Evolutionary conservation across 108 stramenopile genomes (phyloP).

Genomic region (Conticribra weissflogii): DNA sequence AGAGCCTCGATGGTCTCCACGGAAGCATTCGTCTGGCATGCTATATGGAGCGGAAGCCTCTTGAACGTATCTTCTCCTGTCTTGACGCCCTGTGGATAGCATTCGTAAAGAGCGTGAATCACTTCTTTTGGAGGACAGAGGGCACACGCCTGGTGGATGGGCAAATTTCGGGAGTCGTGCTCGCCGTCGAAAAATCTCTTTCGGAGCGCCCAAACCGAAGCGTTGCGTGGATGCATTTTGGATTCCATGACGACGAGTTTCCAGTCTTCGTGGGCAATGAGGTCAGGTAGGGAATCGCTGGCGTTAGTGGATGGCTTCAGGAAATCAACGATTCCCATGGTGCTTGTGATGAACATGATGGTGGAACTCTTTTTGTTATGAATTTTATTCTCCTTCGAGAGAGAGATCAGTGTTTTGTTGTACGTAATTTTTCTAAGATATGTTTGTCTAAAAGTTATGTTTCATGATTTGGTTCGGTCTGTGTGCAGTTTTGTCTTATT

Average conservation of each 20-base stretch:
- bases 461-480: too few relatives aligned
- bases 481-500: too few relatives aligned
- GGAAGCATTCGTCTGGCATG: conserved; percentile 73
- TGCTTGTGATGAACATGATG: not conserved
- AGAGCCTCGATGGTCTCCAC: conserved; percentile 54
- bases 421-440: too few relatives aligned
- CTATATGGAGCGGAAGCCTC: conserved; percentile 72
- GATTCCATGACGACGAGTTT: conserved; percentile 23
- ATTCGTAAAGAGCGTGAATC: conserved; percentile 53
- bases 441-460: too few relatives aligned
- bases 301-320: not conserved
- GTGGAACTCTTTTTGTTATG: too few relatives aligned
- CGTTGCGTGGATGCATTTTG: conserved; percentile 11
- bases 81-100: conserved; percentile 56
- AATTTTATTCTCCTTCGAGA: too few relatives aligned
- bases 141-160: conserved; percentile 69
- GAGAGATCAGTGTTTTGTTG: too few relatives aligned
- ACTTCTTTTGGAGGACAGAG: conserved; percentile 35
- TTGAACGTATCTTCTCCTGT: conserved; percentile 64
- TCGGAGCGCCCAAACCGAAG: conserved; percentile 17
- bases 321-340: conserved; percentile 1
- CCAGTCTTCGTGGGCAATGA: conserved; percentile 42
- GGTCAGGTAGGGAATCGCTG: conserved; percentile 16
- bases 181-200: conserved; percentile 75
- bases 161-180: conserved; percentile 59